These are phyloP conservation scores for Alternaria triticimaculans DNA, from an alignment of 2,329 filamentous ascomycete species.

Conservation along the genomic window DNA sequence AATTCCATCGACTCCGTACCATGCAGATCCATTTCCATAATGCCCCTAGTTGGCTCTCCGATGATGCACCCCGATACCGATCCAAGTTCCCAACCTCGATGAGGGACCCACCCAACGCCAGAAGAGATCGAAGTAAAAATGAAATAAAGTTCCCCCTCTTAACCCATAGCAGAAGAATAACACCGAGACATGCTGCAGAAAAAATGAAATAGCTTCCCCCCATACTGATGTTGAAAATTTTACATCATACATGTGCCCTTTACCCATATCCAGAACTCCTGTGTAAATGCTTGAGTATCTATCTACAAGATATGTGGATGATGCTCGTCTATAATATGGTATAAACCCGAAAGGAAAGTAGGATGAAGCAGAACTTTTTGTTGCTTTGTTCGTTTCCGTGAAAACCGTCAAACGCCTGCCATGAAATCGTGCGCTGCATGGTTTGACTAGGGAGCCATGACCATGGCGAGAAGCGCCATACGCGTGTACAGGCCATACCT, in stretches of 20 bases:
- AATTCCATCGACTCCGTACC: slow-evolving; percentile 3
- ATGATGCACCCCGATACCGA: background rate
- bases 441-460: slow-evolving; percentile 68
- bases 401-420: slow-evolving; percentile 17
- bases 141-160: slow-evolving; percentile 13
- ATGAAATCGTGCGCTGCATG: slow-evolving; percentile 8
- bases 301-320: slow-evolving; percentile 3
- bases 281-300: slow-evolving; percentile 17
- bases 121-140: slow-evolving; percentile 14
- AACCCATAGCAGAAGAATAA: background rate
- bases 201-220: slow-evolving; percentile 48
- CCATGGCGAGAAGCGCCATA: slow-evolving; percentile 94
- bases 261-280: slow-evolving; percentile 1
- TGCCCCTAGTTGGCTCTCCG: background rate
- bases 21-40: slow-evolving; percentile 15
- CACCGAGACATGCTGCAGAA: slow-evolving; percentile 19
- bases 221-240: slow-evolving; percentile 22
- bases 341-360: slow-evolving; percentile 6
- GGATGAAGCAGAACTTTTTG: slow-evolving; percentile 4
- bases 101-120: slow-evolving; percentile 5
- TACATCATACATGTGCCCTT: slow-evolving; percentile 26
- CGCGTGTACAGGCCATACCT: slow-evolving; percentile 96
- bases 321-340: slow-evolving; percentile 10
- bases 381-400: slow-evolving; percentile 16
- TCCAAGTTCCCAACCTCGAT: slow-evolving; percentile 4